Conservation (phyloP, 2,329 filamentous ascomycete genomes). For the Cytospora paraplurivora region DNA sequence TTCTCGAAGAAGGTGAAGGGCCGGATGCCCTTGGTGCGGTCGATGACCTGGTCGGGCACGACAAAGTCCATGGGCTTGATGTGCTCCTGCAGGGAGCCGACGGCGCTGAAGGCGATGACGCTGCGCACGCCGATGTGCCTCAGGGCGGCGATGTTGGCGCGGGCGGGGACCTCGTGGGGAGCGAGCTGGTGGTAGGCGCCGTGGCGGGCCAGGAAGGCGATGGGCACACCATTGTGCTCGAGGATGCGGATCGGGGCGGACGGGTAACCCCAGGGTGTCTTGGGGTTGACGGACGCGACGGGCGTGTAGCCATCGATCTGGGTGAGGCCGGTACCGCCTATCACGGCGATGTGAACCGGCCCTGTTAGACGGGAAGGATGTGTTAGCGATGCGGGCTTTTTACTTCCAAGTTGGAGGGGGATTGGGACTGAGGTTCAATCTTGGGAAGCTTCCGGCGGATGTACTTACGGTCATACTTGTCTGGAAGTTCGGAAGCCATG, state of each 20-base stretch:
- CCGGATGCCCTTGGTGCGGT: constrained; percentile 91
- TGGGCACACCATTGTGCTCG: constrained; percentile 76
- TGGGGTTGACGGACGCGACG: constrained; percentile 73
- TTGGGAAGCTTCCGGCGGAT: background rate
- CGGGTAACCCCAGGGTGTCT: constrained; percentile 87
- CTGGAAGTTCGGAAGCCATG: constrained; percentile 52
- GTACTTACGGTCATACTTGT: constrained; percentile 59
- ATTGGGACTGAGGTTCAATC: background rate
- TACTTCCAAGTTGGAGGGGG: no score
- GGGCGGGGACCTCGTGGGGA: constrained; percentile 91
- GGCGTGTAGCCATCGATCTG: constrained; percentile 85
- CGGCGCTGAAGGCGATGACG: constrained; percentile 92
- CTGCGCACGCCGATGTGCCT: constrained; percentile 85
- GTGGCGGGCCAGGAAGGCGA: constrained; percentile 94
- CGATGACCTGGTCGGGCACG: constrained; percentile 93
- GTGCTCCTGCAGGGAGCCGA: constrained; percentile 87
- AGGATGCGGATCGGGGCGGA: constrained; percentile 80
- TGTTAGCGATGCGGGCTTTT: constrained; percentile 7
- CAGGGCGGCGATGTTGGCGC: constrained; percentile 97
- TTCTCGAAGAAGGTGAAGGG: constrained; percentile 96
- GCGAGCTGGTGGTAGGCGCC: constrained; percentile 85
- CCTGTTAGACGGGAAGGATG: constrained; percentile 43
- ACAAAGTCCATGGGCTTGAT: constrained; percentile 97
- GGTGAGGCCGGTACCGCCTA: constrained; percentile 90
- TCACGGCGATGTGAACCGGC: constrained; percentile 81